phyloP scores from a whole-genome alignment of 768 basidiomycete species.

The Kwoniella heveanensis region DNA sequence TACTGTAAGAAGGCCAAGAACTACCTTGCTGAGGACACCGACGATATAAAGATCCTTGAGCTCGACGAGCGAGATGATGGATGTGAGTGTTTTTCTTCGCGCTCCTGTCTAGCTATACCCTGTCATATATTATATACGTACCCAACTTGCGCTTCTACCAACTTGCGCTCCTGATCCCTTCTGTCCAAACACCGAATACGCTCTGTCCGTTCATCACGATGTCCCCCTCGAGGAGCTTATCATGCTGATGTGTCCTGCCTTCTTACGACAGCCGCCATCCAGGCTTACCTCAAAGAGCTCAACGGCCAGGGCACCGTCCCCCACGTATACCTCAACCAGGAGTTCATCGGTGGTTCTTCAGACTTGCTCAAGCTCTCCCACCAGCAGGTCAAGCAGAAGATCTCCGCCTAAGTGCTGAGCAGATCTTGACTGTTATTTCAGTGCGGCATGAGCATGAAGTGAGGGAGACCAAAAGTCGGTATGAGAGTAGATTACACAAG shows the following conservation, averaged over 20 bases:
- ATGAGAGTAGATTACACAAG: too few species aligned
- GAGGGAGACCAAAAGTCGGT: too few species aligned
- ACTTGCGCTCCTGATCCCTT: too few species aligned
- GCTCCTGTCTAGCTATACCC: too few species aligned
- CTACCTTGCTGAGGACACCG: slow-evolving; percentile 36
- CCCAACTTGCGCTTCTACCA: too few species aligned
- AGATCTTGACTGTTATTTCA: too few species aligned
- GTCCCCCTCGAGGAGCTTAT: too few species aligned
- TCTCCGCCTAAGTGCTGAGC: slow-evolving; percentile 27
- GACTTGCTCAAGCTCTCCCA: slow-evolving; percentile 48
- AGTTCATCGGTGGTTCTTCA: slow-evolving; percentile 55
- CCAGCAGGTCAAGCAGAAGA: slow-evolving; percentile 39
- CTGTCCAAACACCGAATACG: too few species aligned
- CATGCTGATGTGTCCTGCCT: background rate
- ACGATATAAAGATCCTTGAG: slow-evolving; percentile 37
- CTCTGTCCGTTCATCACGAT: too few species aligned
- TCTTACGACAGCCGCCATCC: slow-evolving; percentile 43
- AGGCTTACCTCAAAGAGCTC: slow-evolving; percentile 48
- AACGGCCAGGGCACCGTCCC: slow-evolving; percentile 55
- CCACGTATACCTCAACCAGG: slow-evolving; percentile 53
- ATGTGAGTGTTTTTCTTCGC: too few species aligned
- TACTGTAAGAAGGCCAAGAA: slow-evolving; percentile 48
- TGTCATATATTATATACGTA: too few species aligned
- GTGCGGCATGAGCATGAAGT: too few species aligned
- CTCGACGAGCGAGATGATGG: slow-evolving; percentile 52